Conservation (phyloP, 139 green algal species). For the Trebouxia sp. region DNA sequence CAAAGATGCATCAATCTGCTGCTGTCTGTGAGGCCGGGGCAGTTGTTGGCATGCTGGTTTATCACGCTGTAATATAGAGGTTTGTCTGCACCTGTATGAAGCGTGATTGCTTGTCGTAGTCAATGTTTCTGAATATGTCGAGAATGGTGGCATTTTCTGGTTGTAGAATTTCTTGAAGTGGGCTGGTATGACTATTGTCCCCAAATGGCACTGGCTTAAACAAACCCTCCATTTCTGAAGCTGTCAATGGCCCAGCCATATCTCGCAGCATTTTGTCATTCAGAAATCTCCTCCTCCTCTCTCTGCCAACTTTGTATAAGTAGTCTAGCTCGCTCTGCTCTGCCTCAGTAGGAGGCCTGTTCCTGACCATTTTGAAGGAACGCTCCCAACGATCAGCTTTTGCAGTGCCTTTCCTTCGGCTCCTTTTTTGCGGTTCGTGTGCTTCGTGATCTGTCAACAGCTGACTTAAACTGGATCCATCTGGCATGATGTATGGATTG, state of each 20-base stretch:
- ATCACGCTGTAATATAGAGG: too few species aligned
- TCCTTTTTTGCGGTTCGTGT: conserved; percentile 17
- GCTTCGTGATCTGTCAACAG: conserved; percentile 13
- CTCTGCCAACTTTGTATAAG: conserved; percentile 42
- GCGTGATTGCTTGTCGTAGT: conserved; percentile 51
- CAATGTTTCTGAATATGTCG: conserved; percentile 56
- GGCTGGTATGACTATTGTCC: conserved; percentile 26
- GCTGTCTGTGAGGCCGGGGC: too few species aligned
- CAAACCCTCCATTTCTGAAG: conserved; percentile 50
- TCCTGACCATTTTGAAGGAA: background rate
- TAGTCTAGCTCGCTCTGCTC: conserved; percentile 39
- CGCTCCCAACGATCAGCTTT: background rate
- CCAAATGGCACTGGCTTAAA: conserved; percentile 66
- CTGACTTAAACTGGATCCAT: conserved; percentile 27
- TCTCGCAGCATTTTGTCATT: conserved; percentile 62
- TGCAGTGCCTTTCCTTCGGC: background rate
- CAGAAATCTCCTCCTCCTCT: conserved; percentile 36
- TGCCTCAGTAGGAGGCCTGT: conserved; percentile 19
- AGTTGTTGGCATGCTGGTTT: too few species aligned
- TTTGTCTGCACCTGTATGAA: conserved; percentile 53
- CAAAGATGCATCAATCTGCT: too few species aligned
- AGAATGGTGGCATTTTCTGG: conserved; percentile 37
- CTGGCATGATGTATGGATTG: conserved; percentile 49
- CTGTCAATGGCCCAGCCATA: conserved; percentile 50
- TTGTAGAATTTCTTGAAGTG: conserved; percentile 25